Percentiles rank a stretch among this genome's conserved stretches.
These are phyloP conservation scores for Maudiozyma saulgeensis DNA, from an alignment of 805 yeast genomes.

Conservation along the genomic window DNA sequence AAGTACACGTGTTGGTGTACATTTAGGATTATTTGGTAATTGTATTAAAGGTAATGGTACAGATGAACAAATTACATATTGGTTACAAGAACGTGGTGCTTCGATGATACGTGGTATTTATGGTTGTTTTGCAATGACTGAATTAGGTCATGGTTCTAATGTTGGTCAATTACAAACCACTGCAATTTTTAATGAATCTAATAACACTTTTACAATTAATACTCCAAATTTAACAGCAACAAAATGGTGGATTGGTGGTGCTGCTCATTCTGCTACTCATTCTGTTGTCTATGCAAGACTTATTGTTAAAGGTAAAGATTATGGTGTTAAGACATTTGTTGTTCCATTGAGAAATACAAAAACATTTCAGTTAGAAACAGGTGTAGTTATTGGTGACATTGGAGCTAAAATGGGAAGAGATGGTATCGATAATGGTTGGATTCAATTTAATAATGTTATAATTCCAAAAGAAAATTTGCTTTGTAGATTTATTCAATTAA, in stretches of 20 bases:
- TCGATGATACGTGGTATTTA: constrained; percentile 48
- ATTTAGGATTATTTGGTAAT: constrained; percentile 72
- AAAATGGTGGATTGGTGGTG: constrained; percentile 99
- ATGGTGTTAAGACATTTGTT: constrained; percentile 87
- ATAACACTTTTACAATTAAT: constrained; percentile 62
- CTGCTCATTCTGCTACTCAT: constrained; percentile 90
- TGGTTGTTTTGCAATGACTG: constrained; percentile 93
- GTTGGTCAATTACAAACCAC: constrained; percentile 92
- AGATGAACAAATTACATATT: constrained; percentile 68
- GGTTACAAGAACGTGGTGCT: constrained; percentile 69
- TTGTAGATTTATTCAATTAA: constrained; percentile 66
- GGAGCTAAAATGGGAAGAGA: constrained; percentile 95
- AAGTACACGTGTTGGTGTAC: constrained; percentile 79
- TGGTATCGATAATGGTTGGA: constrained; percentile 96
- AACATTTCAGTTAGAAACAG: constrained; percentile 64
- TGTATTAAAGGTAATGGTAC: constrained; percentile 87
- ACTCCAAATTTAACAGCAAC: constrained; percentile 92
- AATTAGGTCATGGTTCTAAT: constrained; percentile 86
- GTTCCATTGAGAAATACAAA: constrained; percentile 74
- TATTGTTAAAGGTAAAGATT: constrained; percentile 71
- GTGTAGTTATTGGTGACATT: constrained; percentile 80
- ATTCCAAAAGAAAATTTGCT: constrained; percentile 81
- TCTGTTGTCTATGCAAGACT: constrained; percentile 78
- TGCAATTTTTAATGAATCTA: constrained; percentile 60
- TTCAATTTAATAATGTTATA: constrained; percentile 74